Conservation (phyloP, 345 rosid genomes). For the Passiflora organensis region DNA sequence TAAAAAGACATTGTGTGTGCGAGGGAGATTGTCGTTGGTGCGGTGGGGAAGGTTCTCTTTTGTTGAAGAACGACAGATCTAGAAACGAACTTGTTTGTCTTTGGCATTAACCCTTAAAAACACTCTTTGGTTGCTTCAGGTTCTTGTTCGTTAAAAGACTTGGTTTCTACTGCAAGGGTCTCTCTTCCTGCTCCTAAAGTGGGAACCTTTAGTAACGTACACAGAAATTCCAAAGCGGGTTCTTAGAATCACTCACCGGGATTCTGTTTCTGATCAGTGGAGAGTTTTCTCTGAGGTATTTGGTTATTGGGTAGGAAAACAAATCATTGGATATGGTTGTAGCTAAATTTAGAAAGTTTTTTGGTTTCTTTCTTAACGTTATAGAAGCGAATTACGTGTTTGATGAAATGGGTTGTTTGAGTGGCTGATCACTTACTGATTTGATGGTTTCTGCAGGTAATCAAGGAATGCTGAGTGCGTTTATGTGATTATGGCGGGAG, state of each 20-base stretch:
- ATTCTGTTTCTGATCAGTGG: not conserved
- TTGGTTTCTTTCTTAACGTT: not conserved
- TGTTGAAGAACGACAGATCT: not conserved
- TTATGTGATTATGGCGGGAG: slow-evolving; percentile 51
- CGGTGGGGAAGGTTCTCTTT: no score
- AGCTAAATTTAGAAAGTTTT: not conserved
- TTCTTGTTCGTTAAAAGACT: not conserved
- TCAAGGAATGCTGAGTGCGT: slow-evolving; percentile 9
- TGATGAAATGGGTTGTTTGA: not conserved
- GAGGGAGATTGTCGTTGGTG: no score
- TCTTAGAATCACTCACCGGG: no score
- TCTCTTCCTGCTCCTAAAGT: no score
- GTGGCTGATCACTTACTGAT: not conserved
- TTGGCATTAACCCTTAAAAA: slow-evolving; percentile 11
- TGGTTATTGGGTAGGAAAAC: no score
- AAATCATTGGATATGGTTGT: not conserved
- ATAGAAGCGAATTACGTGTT: not conserved
- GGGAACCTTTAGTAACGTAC: no score
- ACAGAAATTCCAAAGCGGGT: no score
- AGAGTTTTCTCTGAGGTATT: not conserved
- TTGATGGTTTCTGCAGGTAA: slow-evolving; percentile 6
- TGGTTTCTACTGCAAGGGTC: no score
- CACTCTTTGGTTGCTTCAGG: slow-evolving; percentile 4
- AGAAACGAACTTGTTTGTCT: not conserved
- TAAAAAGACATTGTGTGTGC: no score